phyloP scores from a whole-genome alignment of 2,329 filamentous ascomycete genomes.

The Podosphaera fusca region DNA sequence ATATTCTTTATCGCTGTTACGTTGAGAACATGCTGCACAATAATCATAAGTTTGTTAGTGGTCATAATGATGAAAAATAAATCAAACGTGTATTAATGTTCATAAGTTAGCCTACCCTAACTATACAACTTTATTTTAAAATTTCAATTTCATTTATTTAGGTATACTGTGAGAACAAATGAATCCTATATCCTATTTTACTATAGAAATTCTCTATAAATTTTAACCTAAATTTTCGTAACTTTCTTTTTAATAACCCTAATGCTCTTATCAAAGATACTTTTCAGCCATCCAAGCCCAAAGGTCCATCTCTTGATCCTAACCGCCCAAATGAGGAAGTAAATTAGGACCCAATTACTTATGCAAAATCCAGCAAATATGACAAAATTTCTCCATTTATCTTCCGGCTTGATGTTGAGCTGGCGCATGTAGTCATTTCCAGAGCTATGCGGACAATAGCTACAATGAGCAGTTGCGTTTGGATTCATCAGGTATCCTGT shows the following conservation, averaged over 20 bases:
- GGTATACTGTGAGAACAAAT: neutral
- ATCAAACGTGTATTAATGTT: too few relatives aligned
- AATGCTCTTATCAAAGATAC: neutral
- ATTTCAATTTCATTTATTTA: too few relatives aligned
- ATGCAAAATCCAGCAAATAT: constrained; percentile 56
- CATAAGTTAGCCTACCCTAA: too few relatives aligned
- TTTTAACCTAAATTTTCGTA: neutral
- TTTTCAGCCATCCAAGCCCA: neutral
- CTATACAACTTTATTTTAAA: too few relatives aligned
- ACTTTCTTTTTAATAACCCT: neutral
- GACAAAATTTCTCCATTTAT: constrained; percentile 64
- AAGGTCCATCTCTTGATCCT: neutral
- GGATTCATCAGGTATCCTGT: constrained; percentile 48
- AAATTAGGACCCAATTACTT: constrained; percentile 48
- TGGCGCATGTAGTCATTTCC: constrained; percentile 60
- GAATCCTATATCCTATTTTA: neutral
- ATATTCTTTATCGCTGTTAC: too few relatives aligned
- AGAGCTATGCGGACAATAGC: constrained; percentile 61
- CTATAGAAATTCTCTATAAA: neutral
- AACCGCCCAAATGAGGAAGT: constrained; percentile 17
- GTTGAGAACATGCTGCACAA: too few relatives aligned
- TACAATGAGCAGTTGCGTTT: constrained; percentile 41
- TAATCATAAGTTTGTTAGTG: too few relatives aligned
- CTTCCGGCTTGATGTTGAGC: constrained; percentile 39
- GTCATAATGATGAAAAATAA: too few relatives aligned